phyloP scores from a whole-genome alignment of 495 filamentous ascomycete genomes.

The Hypoxylon cercidicola region DNA sequence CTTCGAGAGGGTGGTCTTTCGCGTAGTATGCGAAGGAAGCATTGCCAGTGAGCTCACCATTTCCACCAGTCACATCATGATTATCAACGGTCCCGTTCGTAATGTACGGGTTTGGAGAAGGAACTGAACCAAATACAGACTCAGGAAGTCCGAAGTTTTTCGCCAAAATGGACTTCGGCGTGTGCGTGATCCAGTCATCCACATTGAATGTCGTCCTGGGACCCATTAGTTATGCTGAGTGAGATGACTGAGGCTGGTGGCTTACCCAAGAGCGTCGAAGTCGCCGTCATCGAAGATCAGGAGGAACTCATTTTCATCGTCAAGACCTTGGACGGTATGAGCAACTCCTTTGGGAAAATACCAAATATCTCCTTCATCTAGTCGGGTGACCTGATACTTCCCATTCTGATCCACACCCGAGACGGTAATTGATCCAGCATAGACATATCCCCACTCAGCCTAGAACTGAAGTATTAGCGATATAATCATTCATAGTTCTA shows the following conservation, averaged over 20 bases:
- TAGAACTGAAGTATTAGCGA: conserved; percentile 36
- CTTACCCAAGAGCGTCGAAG: conserved; percentile 58
- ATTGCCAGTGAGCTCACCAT: conserved; percentile 61
- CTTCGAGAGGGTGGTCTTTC: conserved; percentile 59
- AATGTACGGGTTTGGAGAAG: conserved; percentile 69
- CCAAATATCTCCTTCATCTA: conserved; percentile 71
- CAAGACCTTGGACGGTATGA: conserved; percentile 67
- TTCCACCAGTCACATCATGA: conserved; percentile 57
- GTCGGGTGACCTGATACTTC: conserved; percentile 61
- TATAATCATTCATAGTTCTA: background rate
- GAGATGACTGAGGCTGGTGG: background rate
- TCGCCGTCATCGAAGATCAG: conserved; percentile 72
- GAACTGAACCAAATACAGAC: conserved; percentile 66
- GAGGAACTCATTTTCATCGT: conserved; percentile 72
- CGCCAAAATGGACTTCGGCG: conserved; percentile 67
- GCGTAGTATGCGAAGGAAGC: conserved; percentile 67
- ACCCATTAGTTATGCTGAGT: background rate
- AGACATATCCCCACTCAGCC: conserved; percentile 75
- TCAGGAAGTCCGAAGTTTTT: conserved; percentile 71
- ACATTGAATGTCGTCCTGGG: conserved; percentile 69
- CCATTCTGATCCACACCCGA: conserved; percentile 71
- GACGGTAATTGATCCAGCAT: conserved; percentile 64
- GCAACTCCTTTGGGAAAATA: conserved; percentile 73
- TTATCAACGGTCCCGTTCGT: conserved; percentile 62
- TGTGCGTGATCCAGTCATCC: conserved; percentile 72